Percentiles rank a stretch among this genome's conserved stretches.
Evolutionary conservation across 192 early-diverging fungal genomes (phyloP).

Genomic region (Ramicandelaber brevisporus): DNA sequence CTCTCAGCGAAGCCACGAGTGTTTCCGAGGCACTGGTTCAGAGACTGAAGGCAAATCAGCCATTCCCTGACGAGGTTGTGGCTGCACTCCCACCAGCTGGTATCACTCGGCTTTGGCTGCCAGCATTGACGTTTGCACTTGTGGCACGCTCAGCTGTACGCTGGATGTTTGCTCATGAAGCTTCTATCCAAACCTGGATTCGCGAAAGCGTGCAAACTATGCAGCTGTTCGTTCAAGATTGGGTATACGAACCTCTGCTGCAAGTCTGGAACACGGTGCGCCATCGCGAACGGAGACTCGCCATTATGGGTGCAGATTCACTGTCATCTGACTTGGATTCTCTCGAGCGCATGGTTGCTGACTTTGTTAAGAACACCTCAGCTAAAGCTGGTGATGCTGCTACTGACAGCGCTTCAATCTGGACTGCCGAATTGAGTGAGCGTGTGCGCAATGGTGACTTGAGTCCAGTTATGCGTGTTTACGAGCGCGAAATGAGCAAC

Average conservation of each 20-base stretch:
- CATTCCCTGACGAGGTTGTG: too few species aligned
- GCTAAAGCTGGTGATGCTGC: slow-evolving; percentile 21
- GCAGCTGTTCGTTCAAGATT: slow-evolving; percentile 40
- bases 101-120: slow-evolving; percentile 44
- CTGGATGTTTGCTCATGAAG: slow-evolving; percentile 18
- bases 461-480: slow-evolving; percentile 43
- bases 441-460: slow-evolving; percentile 56
- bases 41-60: too few species aligned
- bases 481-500: slow-evolving; percentile 43
- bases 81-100: too few species aligned
- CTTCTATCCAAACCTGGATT: slow-evolving; percentile 21
- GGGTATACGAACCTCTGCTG: slow-evolving; percentile 46
- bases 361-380: slow-evolving; percentile 36
- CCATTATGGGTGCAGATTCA: slow-evolving; percentile 44
- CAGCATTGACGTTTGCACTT: slow-evolving; percentile 13
- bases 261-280: slow-evolving; percentile 58
- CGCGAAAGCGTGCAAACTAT: slow-evolving; percentile 23
- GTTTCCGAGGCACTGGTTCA: too few species aligned
- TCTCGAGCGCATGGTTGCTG: slow-evolving; percentile 69
- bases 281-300: slow-evolving; percentile 49
- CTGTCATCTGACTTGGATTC: slow-evolving; percentile 57
- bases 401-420: background rate
- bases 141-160: slow-evolving; percentile 16
- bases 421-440: slow-evolving; percentile 17
- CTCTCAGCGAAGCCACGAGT: too few species aligned